Base-by-base conservation (phyloP, 495 filamentous ascomycete genomes). In the Diplogelasinospora grovesii region DNA sequence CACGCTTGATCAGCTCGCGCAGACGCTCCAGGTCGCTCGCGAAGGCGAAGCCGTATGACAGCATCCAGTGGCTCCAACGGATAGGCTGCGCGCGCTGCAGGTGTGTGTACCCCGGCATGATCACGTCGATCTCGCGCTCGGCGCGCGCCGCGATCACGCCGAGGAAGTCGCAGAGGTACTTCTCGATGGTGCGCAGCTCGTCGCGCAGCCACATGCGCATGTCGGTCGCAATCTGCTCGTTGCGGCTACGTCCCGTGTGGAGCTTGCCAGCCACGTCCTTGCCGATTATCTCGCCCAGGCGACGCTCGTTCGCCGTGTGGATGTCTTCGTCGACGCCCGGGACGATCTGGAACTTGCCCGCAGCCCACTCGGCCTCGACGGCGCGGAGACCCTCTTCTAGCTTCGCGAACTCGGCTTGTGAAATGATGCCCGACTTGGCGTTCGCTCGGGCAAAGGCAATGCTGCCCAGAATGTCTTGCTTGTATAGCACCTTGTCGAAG, bases 191-290 rank as follows among this genome's bases (percentile, higher is more conserved):
- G 46, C 72, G 75, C 36, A 96, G 63, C 66, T 89, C 74, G 48
- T 86, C 83, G 29, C 85, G 73, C 42, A 95, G 66, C 90, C 90
- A 97, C 56, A 95, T 66, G 30, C 89, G 81, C 85, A 95, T 90
- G 53, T 96, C 90, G 16, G 84, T 90, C 19, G 83, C 87, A 43
- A 97, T 76, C 66, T 97, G 92, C 67, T 97, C 92, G 56, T 97
- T 97, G 31, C 92, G 71, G 53, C 81, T 87, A 16, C 92, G 79
- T 23, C 89, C 89, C 2, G 89, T 96, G 70, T 96, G 90, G 44
- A 96, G 75, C 67, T 95, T 96, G 4, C 90, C 89, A 2, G 81
- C 88, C 22, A 88, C 81, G 2, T 84, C 73, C 56, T 81, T 89
- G 50, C 89, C 89, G 29, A 96, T 86, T 46, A 95, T 73, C 69